phyloP scores from a whole-genome alignment of 73 alveolate genomes.

The Tetrahymena elliotti region DNA sequence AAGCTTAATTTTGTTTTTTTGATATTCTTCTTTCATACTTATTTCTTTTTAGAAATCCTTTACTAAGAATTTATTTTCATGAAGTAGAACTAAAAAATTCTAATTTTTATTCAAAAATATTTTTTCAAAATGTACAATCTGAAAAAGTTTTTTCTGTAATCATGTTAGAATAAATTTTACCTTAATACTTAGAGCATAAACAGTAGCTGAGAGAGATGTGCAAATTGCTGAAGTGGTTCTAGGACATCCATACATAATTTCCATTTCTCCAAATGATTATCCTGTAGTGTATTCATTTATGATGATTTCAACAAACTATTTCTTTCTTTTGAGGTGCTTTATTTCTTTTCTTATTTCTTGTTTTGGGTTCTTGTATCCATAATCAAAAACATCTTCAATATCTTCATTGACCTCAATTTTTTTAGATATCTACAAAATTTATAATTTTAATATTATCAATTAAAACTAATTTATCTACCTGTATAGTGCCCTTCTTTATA shows the following conservation, averaged over 20 bases:
- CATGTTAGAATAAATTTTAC: background rate
- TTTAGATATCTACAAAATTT: background rate
- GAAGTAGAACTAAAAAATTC: background rate
- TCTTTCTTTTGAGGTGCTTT: background rate
- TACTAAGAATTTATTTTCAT: background rate
- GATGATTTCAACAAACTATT: background rate
- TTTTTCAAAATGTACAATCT: background rate
- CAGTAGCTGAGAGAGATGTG: background rate
- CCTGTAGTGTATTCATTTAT: background rate
- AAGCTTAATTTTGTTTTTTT: background rate
- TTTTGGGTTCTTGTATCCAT: background rate
- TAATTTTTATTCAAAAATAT: background rate
- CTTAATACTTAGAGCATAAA: background rate
- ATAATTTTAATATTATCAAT: background rate
- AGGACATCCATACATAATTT: background rate
- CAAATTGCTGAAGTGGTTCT: background rate
- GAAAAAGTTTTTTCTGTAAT: too few species aligned
- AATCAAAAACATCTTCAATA: background rate
- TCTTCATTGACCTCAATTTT: background rate
- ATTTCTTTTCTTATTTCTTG: background rate
- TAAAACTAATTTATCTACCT: background rate
- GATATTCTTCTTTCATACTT: background rate
- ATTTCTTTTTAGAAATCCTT: background rate
- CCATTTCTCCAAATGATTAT: background rate
- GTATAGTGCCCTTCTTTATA: background rate